Evolutionary conservation across 2,329 filamentous ascomycete genomes (phyloP).

Genomic region (Monosporascus ibericus): DNA sequence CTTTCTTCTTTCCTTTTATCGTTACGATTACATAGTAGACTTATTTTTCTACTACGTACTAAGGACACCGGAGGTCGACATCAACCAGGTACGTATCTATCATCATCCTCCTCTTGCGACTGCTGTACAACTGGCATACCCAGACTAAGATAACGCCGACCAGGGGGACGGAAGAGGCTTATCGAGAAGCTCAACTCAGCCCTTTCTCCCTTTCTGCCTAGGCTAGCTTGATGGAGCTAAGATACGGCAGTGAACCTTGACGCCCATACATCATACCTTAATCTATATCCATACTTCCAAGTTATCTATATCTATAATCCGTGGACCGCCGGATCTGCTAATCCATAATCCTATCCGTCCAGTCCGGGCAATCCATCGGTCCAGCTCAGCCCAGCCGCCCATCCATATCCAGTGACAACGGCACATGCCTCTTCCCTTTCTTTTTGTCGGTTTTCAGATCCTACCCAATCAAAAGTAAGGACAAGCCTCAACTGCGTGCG

Average conservation of each 20-base stretch:
- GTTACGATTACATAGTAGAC: too few relatives aligned
- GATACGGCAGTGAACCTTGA: background rate
- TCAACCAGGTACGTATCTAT: too few relatives aligned
- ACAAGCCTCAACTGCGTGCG: background rate
- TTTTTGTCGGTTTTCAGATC: background rate
- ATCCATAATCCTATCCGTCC: background rate
- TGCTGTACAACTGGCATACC: too few relatives aligned
- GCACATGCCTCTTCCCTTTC: background rate
- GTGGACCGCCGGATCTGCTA: too few relatives aligned
- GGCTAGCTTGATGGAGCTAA: constrained; percentile 4
- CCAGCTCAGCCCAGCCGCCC: background rate
- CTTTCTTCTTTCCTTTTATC: too few relatives aligned
- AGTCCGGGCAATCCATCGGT: too few relatives aligned
- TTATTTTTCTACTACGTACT: too few relatives aligned
- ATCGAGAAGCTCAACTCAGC: background rate
- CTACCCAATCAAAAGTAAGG: background rate
- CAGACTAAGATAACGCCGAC: too few relatives aligned
- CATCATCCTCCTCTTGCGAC: too few relatives aligned
- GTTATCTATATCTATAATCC: background rate
- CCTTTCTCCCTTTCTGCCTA: constrained; percentile 6
- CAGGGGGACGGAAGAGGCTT: too few relatives aligned
- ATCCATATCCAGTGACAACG: background rate
- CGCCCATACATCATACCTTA: background rate
- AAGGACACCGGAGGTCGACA: too few relatives aligned
- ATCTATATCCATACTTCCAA: background rate